Conservation (phyloP, 345 rosid genomes). For the Eucalyptus erythrocorys region DNA sequence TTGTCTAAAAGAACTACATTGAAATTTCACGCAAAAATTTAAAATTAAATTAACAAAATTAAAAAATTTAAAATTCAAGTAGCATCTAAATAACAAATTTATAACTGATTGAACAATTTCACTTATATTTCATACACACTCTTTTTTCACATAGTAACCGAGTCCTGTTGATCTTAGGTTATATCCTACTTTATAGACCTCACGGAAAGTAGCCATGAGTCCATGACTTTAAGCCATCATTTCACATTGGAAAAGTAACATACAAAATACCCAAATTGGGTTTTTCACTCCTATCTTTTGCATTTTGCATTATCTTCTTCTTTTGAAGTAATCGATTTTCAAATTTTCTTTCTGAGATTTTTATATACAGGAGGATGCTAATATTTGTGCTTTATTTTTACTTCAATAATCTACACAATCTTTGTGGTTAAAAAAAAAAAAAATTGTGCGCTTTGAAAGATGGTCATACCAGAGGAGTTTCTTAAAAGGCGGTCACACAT, state of each 20-base stretch:
- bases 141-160: not conserved
- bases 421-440: not conserved
- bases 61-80: rapidly evolving
- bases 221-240: not conserved
- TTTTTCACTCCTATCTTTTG: not conserved
- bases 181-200: not conserved
- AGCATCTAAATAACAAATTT: not conserved
- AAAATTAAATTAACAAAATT: not conserved
- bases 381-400: not conserved
- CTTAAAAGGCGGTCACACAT: not conserved
- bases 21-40: no score
- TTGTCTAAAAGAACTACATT: no score
- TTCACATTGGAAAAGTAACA: not conserved
- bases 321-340: not conserved
- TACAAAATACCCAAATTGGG: not conserved
- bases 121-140: not conserved
- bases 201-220: not conserved
- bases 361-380: not conserved
- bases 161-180: not conserved
- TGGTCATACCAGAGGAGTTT: not conserved
- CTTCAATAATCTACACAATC: not conserved
- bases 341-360: not conserved
- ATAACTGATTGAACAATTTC: not conserved
- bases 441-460: not conserved
- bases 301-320: not conserved